A percentile compares a stretch with the other conserved stretches of the same genome.
These are phyloP conservation scores for Penicillium aurantiogriseum DNA, from an alignment of 2,329 filamentous ascomycete genomes.

Conservation along the genomic window DNA sequence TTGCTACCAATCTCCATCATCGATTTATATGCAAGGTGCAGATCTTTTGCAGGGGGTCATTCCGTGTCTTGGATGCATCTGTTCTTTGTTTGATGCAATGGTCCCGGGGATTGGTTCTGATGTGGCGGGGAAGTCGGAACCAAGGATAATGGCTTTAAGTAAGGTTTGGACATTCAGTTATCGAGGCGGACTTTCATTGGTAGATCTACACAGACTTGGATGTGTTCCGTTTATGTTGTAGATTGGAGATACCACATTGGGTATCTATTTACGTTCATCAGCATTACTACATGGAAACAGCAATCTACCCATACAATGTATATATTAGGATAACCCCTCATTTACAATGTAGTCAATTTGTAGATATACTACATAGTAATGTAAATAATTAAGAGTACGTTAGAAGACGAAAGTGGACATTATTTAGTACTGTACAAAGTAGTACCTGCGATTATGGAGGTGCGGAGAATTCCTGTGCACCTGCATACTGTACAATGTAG, in stretches of 20 bases:
- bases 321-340: too few species aligned
- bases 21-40: conserved; percentile 7
- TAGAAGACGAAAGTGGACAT: neutral
- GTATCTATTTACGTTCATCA: neutral
- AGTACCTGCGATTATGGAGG: conserved; percentile 14
- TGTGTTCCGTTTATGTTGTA: neutral
- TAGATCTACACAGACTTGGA: neutral
- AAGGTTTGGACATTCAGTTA: conserved; percentile 6
- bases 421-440: neutral
- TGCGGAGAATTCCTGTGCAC: conserved; percentile 21
- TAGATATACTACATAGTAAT: neutral
- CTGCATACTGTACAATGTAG: conserved; percentile 11
- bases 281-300: neutral
- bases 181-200: neutral
- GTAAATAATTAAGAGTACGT: neutral
- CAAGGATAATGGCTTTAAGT: neutral
- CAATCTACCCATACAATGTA: neutral
- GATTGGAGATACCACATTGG: neutral
- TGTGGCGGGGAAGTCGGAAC: neutral
- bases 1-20: neutral
- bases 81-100: neutral
- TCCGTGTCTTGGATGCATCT: conserved; percentile 4
- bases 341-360: neutral
- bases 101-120: neutral
- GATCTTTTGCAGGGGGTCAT: conserved; percentile 4